phyloP scores from a whole-genome alignment of 1,139 yeast species.

The Magnusiomyces sp. region DNA sequence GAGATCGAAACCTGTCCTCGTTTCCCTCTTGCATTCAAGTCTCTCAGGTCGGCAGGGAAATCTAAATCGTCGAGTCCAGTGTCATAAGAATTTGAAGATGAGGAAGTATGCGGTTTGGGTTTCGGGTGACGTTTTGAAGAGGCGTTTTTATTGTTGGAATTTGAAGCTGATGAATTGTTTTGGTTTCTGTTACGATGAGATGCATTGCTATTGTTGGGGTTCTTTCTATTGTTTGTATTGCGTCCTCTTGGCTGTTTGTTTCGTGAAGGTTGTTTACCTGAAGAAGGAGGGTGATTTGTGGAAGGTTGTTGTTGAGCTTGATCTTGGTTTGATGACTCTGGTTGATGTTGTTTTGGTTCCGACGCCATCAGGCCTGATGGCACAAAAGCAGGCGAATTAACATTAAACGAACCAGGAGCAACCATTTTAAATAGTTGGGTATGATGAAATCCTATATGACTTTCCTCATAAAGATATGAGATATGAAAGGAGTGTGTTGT shows the following conservation, averaged over 20 bases:
- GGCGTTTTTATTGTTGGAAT: too few species aligned
- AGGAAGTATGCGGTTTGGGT: too few species aligned
- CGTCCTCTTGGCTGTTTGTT: background rate
- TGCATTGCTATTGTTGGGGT: background rate
- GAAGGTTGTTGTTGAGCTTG: background rate
- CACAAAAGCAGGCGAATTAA: constrained; percentile 3
- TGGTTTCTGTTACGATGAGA: background rate
- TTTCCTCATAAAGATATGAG: too few species aligned
- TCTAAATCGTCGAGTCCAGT: background rate
- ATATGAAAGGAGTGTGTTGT: background rate
- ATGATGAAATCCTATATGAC: too few species aligned
- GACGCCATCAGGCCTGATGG: background rate
- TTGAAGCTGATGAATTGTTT: background rate
- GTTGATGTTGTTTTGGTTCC: too few species aligned
- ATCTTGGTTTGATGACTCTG: background rate
- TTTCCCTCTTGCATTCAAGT: background rate
- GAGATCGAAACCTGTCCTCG: constrained; percentile 26
- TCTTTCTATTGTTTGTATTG: background rate
- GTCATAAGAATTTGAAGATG: background rate
- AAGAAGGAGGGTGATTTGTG: background rate
- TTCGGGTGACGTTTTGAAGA: too few species aligned
- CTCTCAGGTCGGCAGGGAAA: background rate
- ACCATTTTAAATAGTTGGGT: too few species aligned
- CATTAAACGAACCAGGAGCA: background rate
- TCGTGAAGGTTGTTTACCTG: background rate